Evolutionary conservation across 2,329 filamentous ascomycete genomes (phyloP), one percentile per base, ranked within the genome.

Genomic region (Uncinocarpus reesii): DNA sequence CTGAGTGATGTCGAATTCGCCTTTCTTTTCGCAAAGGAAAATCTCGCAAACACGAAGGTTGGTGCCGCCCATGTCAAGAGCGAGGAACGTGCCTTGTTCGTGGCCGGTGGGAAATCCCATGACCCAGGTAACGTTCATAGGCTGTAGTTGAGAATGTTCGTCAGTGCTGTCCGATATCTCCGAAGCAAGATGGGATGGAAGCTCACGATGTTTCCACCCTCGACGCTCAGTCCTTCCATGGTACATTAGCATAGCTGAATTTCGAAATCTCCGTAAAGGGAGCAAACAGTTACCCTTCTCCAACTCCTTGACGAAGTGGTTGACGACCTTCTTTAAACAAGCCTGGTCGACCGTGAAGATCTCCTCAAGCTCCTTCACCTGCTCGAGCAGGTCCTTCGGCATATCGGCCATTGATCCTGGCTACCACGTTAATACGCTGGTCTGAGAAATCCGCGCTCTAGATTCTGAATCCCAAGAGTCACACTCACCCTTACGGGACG

Each of bases 91-190:
- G 52, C 90, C 90, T 7, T 81, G 85, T 68, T 95, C 90, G 56
- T 89, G 68, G 55, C 90, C 90, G 62, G 83, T 84, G 18, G 90
- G 90, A 66, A 87, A 87, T 40, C 79, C 79, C 80, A 94, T 88
- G 54, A 93, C 88, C 90, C 90, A 95, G 48, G 89, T 94, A 51
- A 90, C 85, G 71, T 95, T 95, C 90, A 96, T 95, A 52, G 90
- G 89, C 86, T 94, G 58, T 48, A 37, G 29, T n/a, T 49, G 16
- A 28, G n/a, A 10, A 47, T 13, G 57, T 56, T 49, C 50, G 54
- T 57, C 42, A 50, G 48, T 37, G 42, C 35, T 16, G 20, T 21
- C 24, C 5, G 15, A 38, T 15, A n/a, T 7, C 18, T 3, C 20
- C 13, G 18, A n/a, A 24, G 10, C 13, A 34, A 20, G 7, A 1